These are phyloP conservation scores for Raffaelea albimanens DNA, from an alignment of 2,329 filamentous ascomycete genomes.

Conservation along the genomic window DNA sequence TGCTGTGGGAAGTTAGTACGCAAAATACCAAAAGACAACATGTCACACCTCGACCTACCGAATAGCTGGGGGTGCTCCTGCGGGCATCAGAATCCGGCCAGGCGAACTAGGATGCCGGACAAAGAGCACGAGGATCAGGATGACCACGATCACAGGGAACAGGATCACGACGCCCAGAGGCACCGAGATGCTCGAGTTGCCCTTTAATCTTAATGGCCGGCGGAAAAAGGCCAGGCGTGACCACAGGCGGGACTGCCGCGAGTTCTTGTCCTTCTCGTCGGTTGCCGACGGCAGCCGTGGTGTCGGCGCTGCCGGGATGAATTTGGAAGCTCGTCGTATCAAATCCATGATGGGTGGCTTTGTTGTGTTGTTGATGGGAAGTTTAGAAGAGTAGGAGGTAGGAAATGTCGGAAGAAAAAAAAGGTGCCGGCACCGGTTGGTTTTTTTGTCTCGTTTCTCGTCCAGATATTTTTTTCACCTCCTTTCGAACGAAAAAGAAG, in stretches of 20 bases:
- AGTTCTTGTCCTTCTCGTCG: constrained; percentile 39
- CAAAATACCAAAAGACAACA: too few species aligned
- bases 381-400: too few species aligned
- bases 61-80: constrained; percentile 79
- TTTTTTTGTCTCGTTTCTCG: not conserved
- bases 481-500: not conserved
- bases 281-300: constrained; percentile 38
- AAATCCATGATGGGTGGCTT: constrained; percentile 39
- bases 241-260: constrained; percentile 28
- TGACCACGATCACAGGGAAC: constrained; percentile 84
- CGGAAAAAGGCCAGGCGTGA: constrained; percentile 69
- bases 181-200: constrained; percentile 86
- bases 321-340: constrained; percentile 44
- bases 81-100: constrained; percentile 76
- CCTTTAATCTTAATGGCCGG: constrained; percentile 76
- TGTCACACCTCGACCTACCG: constrained; percentile 58
- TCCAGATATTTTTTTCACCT: not conserved
- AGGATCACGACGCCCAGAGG: constrained; percentile 86
- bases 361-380: not conserved
- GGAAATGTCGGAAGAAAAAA: not conserved
- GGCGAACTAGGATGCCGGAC: constrained; percentile 77
- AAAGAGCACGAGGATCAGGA: constrained; percentile 84
- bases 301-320: constrained; percentile 32
- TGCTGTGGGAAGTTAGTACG: constrained; percentile 39
- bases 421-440: not conserved